Evolutionary conservation across 2,329 filamentous ascomycete genomes (phyloP), one percentile per base, ranked within the genome.

Genomic region (Stachybotrys elegans): DNA sequence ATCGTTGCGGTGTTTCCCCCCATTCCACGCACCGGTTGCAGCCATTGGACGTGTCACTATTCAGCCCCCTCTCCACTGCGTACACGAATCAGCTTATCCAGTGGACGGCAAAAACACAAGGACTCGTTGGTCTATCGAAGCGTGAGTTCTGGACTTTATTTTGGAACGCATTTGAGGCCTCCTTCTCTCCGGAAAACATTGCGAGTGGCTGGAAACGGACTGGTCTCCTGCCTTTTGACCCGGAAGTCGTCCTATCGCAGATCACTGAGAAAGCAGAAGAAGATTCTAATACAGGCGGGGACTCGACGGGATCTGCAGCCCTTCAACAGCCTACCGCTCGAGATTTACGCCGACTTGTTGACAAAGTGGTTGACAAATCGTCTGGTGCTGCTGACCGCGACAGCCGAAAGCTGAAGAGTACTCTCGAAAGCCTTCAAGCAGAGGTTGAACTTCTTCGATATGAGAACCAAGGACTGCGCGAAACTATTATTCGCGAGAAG

Each of bases 291-390:
- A 29, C 25, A 29, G 25, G 25, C 25, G 25, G 25, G 25, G 25
- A 29, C 25, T 29, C 25, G 25, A 29, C 25, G 25, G 25, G 25
- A 29, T 29, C 25, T 29, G 25, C 8, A 29, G 25, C 25, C 25
- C 25, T 29, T 29, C 25, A 29, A 29, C 25, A 29, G 25, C 25
- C 25, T 29, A 29, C 25, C 25, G 31, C 31, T 34, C 31, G 31
- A 34, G 31, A 34, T 34, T 34, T 34, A 34, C 31, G 31, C 31
- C 31, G 31, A 34, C 31, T 34, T 34, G 31, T 34, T 34, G 31
- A 34, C 31, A 34, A 34, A 34, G 31, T 34, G 31, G 31, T 34
- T 34, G 14, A 34, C 31, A 34, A 34, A 34, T 34, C 31, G 31
- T 34, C 31, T 34, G 31, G 31, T 34, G 31, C 31, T 34, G 7